phyloP scores from a whole-genome alignment of 179 eudicot species.

The Spinacia oleracea region DNA sequence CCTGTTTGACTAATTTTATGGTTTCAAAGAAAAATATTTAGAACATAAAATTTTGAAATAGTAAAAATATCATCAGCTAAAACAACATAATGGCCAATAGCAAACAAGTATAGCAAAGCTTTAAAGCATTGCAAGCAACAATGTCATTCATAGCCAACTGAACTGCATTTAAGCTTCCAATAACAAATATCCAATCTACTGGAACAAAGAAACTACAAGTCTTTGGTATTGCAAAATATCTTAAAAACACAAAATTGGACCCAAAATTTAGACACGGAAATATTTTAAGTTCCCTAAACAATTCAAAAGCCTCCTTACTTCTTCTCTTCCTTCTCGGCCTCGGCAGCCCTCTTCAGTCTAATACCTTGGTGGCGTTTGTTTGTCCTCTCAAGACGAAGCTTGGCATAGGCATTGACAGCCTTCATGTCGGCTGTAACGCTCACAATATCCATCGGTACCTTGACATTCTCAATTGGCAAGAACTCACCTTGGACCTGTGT shows the following conservation, averaged over 20 bases:
- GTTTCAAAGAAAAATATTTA: too few species aligned
- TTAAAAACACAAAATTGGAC: constrained; percentile 12
- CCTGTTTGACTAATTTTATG: too few species aligned
- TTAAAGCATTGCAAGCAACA: background rate
- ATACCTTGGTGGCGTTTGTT: constrained; percentile 65
- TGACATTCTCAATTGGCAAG: constrained; percentile 54
- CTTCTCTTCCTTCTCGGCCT: constrained; percentile 80
- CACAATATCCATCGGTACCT: constrained; percentile 59
- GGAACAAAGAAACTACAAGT: constrained; percentile 9
- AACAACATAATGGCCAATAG: background rate
- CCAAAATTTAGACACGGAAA: constrained; percentile 21
- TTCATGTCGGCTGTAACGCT: constrained; percentile 70
- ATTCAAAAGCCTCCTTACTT: constrained; percentile 35
- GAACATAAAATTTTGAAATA: too few species aligned
- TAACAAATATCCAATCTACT: constrained; percentile 11
- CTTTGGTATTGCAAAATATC: background rate
- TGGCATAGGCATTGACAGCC: constrained; percentile 64
- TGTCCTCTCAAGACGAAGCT: constrained; percentile 63
- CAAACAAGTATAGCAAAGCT: background rate
- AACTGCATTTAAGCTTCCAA: constrained; percentile 9
- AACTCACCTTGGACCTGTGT: constrained; percentile 66
- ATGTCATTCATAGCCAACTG: background rate
- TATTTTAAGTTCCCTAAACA: background rate
- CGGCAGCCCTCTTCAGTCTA: constrained; percentile 72
- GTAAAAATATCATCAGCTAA: too few species aligned